A percentile compares a stretch with the other conserved stretches of the same genome.
Conservation (phyloP, 2,329 filamentous ascomycete species). For the Fonsecaea nubica region DNA sequence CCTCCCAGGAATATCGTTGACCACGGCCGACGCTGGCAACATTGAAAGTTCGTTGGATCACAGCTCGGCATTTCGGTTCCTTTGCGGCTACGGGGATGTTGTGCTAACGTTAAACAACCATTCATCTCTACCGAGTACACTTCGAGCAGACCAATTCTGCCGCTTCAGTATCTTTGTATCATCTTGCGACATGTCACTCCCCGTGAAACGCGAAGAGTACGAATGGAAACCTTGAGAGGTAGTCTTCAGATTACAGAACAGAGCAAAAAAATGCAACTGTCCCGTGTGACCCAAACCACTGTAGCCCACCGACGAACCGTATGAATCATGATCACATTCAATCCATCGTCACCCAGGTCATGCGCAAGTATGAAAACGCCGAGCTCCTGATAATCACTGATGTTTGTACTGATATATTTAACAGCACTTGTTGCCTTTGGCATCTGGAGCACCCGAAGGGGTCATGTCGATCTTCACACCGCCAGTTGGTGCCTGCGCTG, state of each 20-base stretch:
- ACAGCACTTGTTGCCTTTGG: conserved; percentile 83
- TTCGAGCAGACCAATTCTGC: background rate
- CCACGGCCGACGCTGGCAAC: background rate
- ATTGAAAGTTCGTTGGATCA: background rate
- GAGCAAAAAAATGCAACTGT: conserved; percentile 8
- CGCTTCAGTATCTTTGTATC: background rate
- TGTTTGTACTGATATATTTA: conserved; percentile 45
- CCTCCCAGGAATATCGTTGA: background rate
- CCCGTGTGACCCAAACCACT: conserved; percentile 10
- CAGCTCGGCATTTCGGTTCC: background rate
- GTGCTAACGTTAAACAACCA: background rate
- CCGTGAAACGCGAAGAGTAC: conserved; percentile 5
- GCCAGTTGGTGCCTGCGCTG: conserved; percentile 78
- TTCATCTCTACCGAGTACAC: background rate
- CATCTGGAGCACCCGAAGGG: conserved; percentile 79
- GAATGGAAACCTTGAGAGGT: background rate
- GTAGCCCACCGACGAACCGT: conserved; percentile 23
- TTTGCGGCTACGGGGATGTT: background rate
- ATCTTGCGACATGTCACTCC: conserved; percentile 5
- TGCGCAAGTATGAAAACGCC: conserved; percentile 30
- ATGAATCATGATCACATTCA: conserved; percentile 32
- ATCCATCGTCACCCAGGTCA: conserved; percentile 28
- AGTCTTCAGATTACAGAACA: conserved; percentile 6
- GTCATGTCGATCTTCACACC: conserved; percentile 82
- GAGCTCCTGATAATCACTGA: conserved; percentile 18